Conservation (phyloP, 768 basidiomycete genomes). For the Epithele typhae region DNA sequence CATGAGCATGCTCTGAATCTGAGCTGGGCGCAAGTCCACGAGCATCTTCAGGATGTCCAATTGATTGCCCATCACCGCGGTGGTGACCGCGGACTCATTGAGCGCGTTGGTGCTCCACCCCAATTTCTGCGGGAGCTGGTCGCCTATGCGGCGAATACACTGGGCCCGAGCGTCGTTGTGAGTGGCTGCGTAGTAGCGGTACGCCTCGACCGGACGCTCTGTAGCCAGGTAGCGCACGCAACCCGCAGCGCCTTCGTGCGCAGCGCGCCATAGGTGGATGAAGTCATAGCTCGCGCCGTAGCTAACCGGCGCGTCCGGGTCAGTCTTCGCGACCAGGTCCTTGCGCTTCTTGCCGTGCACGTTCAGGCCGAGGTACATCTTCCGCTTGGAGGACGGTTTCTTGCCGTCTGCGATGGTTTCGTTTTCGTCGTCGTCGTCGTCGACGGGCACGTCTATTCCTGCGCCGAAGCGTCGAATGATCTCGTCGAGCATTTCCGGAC, state of each 20-base stretch:
- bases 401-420: conserved; percentile 12
- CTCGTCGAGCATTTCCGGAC: conserved; percentile 50
- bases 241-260: conserved; percentile 21
- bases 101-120: conserved; percentile 45
- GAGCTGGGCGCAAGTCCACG: conserved; percentile 36
- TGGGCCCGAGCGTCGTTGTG: conserved; percentile 40
- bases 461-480: conserved; percentile 49
- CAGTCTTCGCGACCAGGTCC: conserved; percentile 47
- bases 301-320: conserved; percentile 36
- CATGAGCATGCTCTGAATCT: conserved; percentile 40
- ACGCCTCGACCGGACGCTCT: conserved; percentile 45
- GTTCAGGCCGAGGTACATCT: conserved; percentile 53
- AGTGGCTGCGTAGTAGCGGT: conserved; percentile 42
- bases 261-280: conserved; percentile 43
- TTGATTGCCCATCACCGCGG: conserved; percentile 35
- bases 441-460: conserved; percentile 16
- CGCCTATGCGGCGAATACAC: conserved; percentile 34
- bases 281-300: conserved; percentile 1
- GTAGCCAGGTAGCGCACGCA: conserved; percentile 46
- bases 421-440: conserved; percentile 29
- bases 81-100: conserved; percentile 50
- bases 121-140: conserved; percentile 43
- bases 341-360: conserved; percentile 62
- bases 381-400: conserved; percentile 27
- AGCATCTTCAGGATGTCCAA: conserved; percentile 41